phyloP scores from a whole-genome alignment of 2,329 filamentous ascomycete species.

The Cucurbitaria berberidis region DNA sequence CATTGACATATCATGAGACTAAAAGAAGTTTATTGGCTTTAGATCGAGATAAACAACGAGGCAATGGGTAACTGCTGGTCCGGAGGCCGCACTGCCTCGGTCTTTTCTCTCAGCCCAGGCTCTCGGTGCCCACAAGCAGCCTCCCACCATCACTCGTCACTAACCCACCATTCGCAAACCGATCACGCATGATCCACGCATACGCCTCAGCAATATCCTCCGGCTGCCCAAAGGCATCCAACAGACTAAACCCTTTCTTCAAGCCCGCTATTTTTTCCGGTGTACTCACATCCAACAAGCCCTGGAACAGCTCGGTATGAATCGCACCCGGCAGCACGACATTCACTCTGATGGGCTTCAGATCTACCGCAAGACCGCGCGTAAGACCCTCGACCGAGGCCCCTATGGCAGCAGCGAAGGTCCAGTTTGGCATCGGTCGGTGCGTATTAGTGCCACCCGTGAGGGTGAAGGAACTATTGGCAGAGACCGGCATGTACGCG shows the following conservation, averaged over 20 bases:
- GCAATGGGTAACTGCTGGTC: no score
- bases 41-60: no score
- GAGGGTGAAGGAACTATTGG: slow-evolving; percentile 48
- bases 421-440: slow-evolving; percentile 46
- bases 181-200: slow-evolving; percentile 53
- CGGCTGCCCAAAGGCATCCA: slow-evolving; percentile 29
- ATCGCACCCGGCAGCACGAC: slow-evolving; percentile 51
- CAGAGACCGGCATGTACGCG: slow-evolving; percentile 40
- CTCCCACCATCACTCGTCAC: slow-evolving; percentile 48
- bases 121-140: slow-evolving; percentile 24
- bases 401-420: slow-evolving; percentile 33
- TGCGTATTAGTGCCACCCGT: slow-evolving; percentile 48
- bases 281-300: slow-evolving; percentile 16
- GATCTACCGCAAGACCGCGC: slow-evolving; percentile 50
- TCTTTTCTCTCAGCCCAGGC: no score
- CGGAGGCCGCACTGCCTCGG: no score
- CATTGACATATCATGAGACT: slow-evolving; percentile 10
- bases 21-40: not conserved
- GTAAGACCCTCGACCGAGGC: slow-evolving; percentile 41
- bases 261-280: slow-evolving; percentile 23
- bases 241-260: slow-evolving; percentile 27
- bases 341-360: slow-evolving; percentile 54
- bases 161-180: slow-evolving; percentile 47
- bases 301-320: slow-evolving; percentile 49
- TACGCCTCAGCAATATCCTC: slow-evolving; percentile 54